These are phyloP conservation scores for Endotrypanum monterogeii DNA, from an alignment of 208 protist species.

Conservation along the genomic window DNA sequence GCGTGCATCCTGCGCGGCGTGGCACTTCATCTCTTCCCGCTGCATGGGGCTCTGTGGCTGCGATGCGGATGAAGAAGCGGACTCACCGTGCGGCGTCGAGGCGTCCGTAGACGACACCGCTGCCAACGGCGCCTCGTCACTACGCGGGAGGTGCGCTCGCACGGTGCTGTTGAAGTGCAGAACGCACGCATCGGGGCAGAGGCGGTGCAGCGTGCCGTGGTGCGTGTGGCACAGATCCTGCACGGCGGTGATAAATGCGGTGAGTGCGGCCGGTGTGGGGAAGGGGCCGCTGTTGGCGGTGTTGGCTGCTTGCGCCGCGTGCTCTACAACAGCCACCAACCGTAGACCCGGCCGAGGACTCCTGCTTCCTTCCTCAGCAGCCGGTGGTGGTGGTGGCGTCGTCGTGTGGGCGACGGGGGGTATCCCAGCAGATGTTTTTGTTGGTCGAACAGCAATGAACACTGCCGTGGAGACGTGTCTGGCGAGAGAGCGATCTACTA, in stretches of 20 bases:
- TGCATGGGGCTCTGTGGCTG: neutral
- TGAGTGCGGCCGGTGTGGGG: conserved; percentile 12
- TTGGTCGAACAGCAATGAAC: neutral
- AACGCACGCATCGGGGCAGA: conserved; percentile 23
- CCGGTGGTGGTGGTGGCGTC: neutral
- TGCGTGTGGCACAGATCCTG: conserved; percentile 7
- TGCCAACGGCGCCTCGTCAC: neutral
- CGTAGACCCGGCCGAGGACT: neutral
- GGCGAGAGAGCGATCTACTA: neutral
- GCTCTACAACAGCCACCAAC: neutral
- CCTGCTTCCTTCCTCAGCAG: neutral
- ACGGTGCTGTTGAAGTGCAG: conserved; percentile 25
- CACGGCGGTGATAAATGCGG: conserved; percentile 9
- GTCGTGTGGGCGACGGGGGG: neutral
- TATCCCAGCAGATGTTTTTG: neutral
- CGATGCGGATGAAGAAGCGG: too few species aligned
- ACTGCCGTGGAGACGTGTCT: conserved; percentile 8
- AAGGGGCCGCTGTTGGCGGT: conserved; percentile 2
- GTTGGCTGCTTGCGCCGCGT: conserved; percentile 1
- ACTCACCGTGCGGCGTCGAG: neutral
- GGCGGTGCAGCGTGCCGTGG: conserved; percentile 16
- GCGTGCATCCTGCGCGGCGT: conserved; percentile 12
- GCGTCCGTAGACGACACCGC: neutral
- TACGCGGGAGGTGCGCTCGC: conserved; percentile 6
- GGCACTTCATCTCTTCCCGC: neutral